These are phyloP conservation scores for Coemansia sp. DNA, from an alignment of 192 early-diverging fungal genomes.

Conservation along the genomic window DNA sequence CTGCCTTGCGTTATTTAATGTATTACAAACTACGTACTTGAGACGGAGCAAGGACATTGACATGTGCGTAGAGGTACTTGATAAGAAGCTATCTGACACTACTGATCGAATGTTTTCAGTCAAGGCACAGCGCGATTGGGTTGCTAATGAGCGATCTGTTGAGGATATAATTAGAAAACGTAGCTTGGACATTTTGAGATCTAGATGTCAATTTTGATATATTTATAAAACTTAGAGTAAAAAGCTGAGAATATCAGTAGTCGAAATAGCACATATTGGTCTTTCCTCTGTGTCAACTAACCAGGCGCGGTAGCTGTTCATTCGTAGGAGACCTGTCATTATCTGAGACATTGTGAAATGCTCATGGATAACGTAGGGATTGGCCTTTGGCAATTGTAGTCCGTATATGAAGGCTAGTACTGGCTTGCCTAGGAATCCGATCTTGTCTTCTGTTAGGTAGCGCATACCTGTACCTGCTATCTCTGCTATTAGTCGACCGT, in stretches of 20 bases:
- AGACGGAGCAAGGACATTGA: conserved; percentile 69
- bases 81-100: conserved; percentile 18
- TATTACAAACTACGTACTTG: conserved; percentile 66
- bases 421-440: conserved; percentile 47
- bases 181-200: conserved; percentile 67
- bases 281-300: conserved; percentile 38
- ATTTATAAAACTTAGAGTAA: conserved; percentile 22
- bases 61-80: conserved; percentile 66
- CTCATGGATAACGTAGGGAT: conserved; percentile 43
- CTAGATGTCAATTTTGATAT: conserved; percentile 55
- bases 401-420: conserved; percentile 54
- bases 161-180: conserved; percentile 75
- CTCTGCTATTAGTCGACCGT: conserved; percentile 46
- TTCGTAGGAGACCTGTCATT: conserved; percentile 49
- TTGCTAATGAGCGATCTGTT: conserved; percentile 67
- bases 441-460: conserved; percentile 17
- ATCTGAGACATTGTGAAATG: conserved; percentile 51
- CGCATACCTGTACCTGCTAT: conserved; percentile 43
- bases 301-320: conserved; percentile 54
- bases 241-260: conserved; percentile 46
- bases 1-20: conserved; percentile 67
- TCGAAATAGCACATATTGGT: conserved; percentile 46
- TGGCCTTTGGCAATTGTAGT: conserved; percentile 17
- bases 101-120: conserved; percentile 14
- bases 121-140: conserved; percentile 64